phyloP scores from a whole-genome alignment of 139 green algal species.

The Tetradesmus obliquus region DNA sequence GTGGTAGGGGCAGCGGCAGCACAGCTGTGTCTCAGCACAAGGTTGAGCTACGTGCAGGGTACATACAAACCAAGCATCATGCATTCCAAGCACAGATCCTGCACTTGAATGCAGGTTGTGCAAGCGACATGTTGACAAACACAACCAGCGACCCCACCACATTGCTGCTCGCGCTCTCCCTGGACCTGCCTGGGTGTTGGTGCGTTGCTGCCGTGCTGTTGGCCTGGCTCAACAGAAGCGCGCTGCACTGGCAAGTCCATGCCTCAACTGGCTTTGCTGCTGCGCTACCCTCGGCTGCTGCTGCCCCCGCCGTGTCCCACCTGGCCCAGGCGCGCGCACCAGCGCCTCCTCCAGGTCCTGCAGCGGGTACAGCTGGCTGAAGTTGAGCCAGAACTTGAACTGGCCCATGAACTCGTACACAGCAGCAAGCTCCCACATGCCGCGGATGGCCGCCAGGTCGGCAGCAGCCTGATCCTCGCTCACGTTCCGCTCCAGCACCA shows the following conservation, averaged over 20 bases:
- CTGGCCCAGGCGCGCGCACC: constrained; percentile 38
- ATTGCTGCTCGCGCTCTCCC: no score
- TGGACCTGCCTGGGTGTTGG: background rate
- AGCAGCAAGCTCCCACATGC: constrained; percentile 48
- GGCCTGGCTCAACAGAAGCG: no score
- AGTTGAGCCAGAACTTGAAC: constrained; percentile 43
- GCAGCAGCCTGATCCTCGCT: constrained; percentile 3
- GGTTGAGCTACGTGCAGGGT: background rate
- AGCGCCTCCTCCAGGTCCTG: constrained; percentile 42
- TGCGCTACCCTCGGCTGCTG: background rate
- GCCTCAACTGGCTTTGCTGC: background rate
- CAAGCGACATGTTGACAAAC: no score
- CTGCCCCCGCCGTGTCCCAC: no score
- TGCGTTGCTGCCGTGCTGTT: background rate
- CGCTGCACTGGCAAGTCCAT: no score
- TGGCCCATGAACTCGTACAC: constrained; percentile 41
- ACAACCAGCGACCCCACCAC: no score
- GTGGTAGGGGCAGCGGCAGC: background rate
- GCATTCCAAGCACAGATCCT: background rate
- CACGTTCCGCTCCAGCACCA: constrained; percentile 29
- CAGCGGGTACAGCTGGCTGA: constrained; percentile 42
- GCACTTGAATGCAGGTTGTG: background rate
- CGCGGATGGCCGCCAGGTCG: constrained; percentile 31
- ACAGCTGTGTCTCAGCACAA: background rate
- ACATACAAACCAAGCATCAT: background rate